Percentiles rank a stretch among this genome's conserved stretches.
Conservation (phyloP, 1,284 basidiomycete genomes). For the Sphagnurus paluster region DNA sequence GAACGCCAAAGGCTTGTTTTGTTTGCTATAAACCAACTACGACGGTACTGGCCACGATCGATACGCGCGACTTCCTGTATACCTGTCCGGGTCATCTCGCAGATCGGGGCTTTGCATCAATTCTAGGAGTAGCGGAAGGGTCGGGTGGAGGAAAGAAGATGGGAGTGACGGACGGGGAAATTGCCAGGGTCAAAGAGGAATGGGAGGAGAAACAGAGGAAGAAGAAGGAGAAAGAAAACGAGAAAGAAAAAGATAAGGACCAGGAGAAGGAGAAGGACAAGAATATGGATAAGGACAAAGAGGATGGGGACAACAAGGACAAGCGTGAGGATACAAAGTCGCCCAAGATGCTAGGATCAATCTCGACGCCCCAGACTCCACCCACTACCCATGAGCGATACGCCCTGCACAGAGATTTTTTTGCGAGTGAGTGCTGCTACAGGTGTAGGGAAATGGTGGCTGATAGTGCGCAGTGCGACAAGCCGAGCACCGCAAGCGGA, state of each 20-base stretch:
- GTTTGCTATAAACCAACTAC: constrained; percentile 74
- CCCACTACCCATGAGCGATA: constrained; percentile 52
- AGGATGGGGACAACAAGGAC: constrained; percentile 28
- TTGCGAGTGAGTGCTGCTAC: constrained; percentile 42
- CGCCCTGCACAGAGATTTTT: constrained; percentile 59
- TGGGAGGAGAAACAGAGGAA: constrained; percentile 73
- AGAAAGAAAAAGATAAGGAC: constrained; percentile 42
- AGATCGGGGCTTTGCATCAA: constrained; percentile 70
- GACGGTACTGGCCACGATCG: constrained; percentile 71
- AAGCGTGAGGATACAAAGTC: constrained; percentile 30
- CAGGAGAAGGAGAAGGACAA: constrained; percentile 34
- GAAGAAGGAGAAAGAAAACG: constrained; percentile 55
- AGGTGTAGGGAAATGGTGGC: constrained; percentile 1
- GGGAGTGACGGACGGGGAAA: constrained; percentile 61
- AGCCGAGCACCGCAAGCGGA: constrained; percentile 54
- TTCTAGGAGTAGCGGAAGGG: constrained; percentile 44
- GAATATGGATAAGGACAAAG: constrained; percentile 27
- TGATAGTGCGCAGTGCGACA: constrained; percentile 44
- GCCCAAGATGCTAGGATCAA: constrained; percentile 29
- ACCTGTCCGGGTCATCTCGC: constrained; percentile 67
- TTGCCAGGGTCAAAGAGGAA: constrained; percentile 72
- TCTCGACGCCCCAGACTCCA: constrained; percentile 32
- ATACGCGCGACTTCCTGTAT: constrained; percentile 77
- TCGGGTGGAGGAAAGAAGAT: constrained; percentile 40
- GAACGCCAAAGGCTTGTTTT: constrained; percentile 68